phyloP scores from a whole-genome alignment of 345 rosid genomes.

The Sonneratia alba region DNA sequence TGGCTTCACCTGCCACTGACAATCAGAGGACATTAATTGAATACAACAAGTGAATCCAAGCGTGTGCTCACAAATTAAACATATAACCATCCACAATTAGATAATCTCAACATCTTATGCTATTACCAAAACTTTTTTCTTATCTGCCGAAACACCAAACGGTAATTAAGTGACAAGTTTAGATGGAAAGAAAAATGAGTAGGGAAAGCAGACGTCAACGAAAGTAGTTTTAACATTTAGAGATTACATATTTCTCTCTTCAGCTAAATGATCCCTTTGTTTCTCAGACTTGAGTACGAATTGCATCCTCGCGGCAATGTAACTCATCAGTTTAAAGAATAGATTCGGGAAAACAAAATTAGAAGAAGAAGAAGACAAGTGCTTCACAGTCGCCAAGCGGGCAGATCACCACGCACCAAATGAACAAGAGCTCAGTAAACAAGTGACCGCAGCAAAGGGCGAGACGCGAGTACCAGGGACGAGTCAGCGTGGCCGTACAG shows the following conservation, averaged over 20 bases:
- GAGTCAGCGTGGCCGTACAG: not conserved
- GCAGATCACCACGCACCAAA: not conserved
- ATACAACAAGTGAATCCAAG: not conserved
- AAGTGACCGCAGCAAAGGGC: not conserved
- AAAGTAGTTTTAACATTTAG: not conserved
- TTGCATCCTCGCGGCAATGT: not conserved
- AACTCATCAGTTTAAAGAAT: not conserved
- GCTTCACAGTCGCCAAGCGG: not conserved
- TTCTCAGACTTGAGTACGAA: not conserved
- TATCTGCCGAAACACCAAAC: too few species aligned
- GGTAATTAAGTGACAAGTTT: too few species aligned
- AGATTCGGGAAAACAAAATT: too few species aligned
- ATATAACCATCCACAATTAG: not conserved
- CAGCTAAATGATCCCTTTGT: slow-evolving; percentile 1
- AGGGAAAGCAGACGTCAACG: not conserved
- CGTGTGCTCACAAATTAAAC: not conserved
- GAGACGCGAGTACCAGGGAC: not conserved
- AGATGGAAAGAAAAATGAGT: too few species aligned
- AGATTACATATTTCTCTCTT: not conserved
- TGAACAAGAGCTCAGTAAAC: not conserved
- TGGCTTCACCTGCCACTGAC: too few species aligned
- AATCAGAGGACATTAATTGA: not conserved
- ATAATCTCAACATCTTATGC: not conserved
- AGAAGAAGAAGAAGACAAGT: not conserved
- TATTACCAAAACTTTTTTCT: too few species aligned